phyloP scores from a whole-genome alignment of 2,329 filamentous ascomycete species.

The Arthrobotrys conoides region DNA sequence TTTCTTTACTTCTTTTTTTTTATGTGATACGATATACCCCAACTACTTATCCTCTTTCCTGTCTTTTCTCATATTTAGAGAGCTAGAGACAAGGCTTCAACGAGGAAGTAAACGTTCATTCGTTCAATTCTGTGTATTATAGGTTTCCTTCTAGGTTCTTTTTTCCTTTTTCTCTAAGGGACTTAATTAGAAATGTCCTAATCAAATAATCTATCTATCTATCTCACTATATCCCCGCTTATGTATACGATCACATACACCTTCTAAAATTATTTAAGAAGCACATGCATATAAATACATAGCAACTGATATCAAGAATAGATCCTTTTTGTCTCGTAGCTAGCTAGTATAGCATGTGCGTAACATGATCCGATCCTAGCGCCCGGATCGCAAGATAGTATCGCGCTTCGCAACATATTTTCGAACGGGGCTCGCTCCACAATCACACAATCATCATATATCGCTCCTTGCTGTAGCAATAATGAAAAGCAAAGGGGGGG shows the following conservation, averaged over 20 bases:
- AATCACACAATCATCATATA: slow-evolving; percentile 21
- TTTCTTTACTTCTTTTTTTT: no score
- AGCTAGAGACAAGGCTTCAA: slow-evolving; percentile 11
- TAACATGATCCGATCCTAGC: slow-evolving; percentile 13
- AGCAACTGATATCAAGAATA: not conserved
- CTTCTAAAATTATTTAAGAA: not conserved
- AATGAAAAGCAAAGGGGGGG: not conserved
- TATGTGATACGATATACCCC: slow-evolving; percentile 2
- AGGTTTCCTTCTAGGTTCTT: slow-evolving; percentile 2
- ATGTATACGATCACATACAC: not conserved
- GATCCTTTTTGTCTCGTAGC: not conserved
- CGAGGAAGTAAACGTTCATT: slow-evolving; percentile 19
- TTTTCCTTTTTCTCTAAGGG: not conserved
- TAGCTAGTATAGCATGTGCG: not conserved
- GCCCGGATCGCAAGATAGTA: not conserved
- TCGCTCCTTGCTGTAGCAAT: slow-evolving; percentile 21
- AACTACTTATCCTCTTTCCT: slow-evolving; percentile 20
- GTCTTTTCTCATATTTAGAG: slow-evolving; percentile 21
- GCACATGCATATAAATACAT: not conserved
- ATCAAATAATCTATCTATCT: slow-evolving; percentile 17
- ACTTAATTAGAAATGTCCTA: not conserved
- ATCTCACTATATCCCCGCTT: not conserved
- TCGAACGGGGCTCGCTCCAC: slow-evolving; percentile 3
- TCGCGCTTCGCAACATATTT: slow-evolving; percentile 11
- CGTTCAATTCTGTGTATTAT: slow-evolving; percentile 50